Evolutionary conservation across 192 early-diverging fungal genomes (phyloP).

Genomic region (Funneliformis geosporum): DNA sequence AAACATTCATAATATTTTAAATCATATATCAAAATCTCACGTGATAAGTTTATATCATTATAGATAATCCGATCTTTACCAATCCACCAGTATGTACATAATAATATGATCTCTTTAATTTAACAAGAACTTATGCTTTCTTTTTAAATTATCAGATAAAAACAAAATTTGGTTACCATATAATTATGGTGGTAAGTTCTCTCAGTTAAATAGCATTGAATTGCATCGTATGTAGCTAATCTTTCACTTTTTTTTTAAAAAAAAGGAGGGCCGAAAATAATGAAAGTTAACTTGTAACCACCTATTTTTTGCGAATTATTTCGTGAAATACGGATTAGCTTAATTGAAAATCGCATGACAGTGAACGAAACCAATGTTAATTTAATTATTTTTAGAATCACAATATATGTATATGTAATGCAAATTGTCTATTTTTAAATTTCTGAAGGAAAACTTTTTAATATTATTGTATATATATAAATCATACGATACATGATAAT

Average conservation of each 20-base stretch:
- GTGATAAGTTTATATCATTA: not conserved
- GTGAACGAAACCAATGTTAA: too few relatives aligned
- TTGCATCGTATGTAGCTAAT: not conserved
- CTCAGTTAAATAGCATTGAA: not conserved
- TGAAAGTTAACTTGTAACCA: too few relatives aligned
- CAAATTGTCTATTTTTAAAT: too few relatives aligned
- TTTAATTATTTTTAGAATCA: too few relatives aligned
- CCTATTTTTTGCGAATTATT: too few relatives aligned
- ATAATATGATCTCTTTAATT: not conserved
- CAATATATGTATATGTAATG: too few relatives aligned
- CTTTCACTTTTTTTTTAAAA: not conserved
- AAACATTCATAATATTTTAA: not conserved
- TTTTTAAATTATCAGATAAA: slow-evolving; percentile 46
- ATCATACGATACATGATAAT: too few relatives aligned
- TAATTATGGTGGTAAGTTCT: slow-evolving; percentile 74
- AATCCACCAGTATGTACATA: slow-evolving; percentile 57
- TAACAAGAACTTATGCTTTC: not conserved
- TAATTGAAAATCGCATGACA: too few relatives aligned
- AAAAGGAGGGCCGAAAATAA: too few relatives aligned
- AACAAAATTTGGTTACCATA: slow-evolving; percentile 77
- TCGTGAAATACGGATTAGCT: too few relatives aligned
- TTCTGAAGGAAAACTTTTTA: too few relatives aligned
- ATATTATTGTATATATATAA: too few relatives aligned
- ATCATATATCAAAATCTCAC: not conserved
- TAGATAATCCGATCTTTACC: slow-evolving; percentile 65